A percentile compares a stretch with the other conserved stretches of the same genome.
These are phyloP conservation scores for Pseudonectria buxi DNA, from an alignment of 2,329 filamentous ascomycete species.

Conservation along the genomic window DNA sequence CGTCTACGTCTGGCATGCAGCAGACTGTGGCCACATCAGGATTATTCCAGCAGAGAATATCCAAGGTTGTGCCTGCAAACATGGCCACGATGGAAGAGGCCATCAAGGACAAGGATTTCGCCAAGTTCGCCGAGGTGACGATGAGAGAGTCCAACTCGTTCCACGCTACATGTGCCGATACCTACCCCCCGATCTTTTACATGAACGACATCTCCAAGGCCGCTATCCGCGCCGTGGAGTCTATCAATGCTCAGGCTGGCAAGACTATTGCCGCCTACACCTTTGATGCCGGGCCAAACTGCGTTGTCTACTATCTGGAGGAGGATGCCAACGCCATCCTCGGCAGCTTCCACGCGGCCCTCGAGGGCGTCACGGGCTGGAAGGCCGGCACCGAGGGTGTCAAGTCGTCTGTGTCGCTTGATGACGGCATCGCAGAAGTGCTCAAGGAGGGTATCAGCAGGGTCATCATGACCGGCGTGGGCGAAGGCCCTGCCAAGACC, in stretches of 20 bases:
- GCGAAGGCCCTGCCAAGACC: slow-evolving; percentile 78
- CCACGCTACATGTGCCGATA: slow-evolving; percentile 91
- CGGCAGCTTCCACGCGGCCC: slow-evolving; percentile 66
- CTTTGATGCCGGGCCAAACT: slow-evolving; percentile 95
- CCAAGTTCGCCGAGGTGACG: slow-evolving; percentile 78
- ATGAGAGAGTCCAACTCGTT: slow-evolving; percentile 98
- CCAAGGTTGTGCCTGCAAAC: slow-evolving; percentile 69
- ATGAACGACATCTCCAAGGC: slow-evolving; percentile 90
- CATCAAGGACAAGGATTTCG: slow-evolving; percentile 72
- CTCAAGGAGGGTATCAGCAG: slow-evolving; percentile 76
- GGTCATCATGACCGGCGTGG: slow-evolving; percentile 86
- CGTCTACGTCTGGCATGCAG: slow-evolving; percentile 92
- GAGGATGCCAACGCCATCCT: slow-evolving; percentile 67
- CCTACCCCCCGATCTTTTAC: slow-evolving; percentile 96
- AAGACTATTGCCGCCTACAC: slow-evolving; percentile 87
- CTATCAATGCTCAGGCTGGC: slow-evolving; percentile 75
- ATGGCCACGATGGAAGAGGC: slow-evolving; percentile 84
- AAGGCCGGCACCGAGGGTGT: slow-evolving; percentile 50
- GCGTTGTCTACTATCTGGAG: slow-evolving; percentile 90
- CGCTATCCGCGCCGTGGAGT: slow-evolving; percentile 81
- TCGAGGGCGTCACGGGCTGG: slow-evolving; percentile 65
- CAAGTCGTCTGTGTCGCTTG: slow-evolving; percentile 50
- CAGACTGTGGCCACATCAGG: slow-evolving; percentile 86
- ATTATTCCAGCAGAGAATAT: slow-evolving; percentile 74
- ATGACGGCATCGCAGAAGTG: slow-evolving; percentile 56